Conservation (phyloP, 2,329 filamentous ascomycete genomes). For the Monosporascus sp. region DNA sequence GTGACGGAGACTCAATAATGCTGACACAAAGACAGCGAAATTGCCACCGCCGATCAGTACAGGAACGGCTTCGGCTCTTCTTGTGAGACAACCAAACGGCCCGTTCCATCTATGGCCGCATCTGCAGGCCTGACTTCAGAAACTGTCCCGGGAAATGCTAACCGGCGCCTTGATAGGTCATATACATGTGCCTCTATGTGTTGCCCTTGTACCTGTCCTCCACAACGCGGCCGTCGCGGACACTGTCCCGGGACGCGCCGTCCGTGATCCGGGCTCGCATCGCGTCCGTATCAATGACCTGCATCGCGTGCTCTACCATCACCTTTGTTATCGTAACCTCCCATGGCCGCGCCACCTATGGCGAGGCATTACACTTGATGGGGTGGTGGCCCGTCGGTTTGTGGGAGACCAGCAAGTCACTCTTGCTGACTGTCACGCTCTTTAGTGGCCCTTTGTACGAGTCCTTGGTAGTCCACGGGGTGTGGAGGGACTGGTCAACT, state of each 20-base stretch:
- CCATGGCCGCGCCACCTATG: slow-evolving; percentile 41
- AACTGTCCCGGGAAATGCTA: not conserved
- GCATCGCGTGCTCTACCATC: slow-evolving; percentile 58
- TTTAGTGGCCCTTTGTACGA: slow-evolving; percentile 86
- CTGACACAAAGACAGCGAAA: slow-evolving; percentile 25
- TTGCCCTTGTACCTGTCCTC: slow-evolving; percentile 82
- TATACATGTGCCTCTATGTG: slow-evolving; percentile 87
- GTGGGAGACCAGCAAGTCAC: slow-evolving; percentile 54
- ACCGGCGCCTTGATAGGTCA: slow-evolving; percentile 42
- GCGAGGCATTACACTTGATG: slow-evolving; percentile 61
- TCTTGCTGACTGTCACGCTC: slow-evolving; percentile 71
- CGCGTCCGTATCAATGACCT: slow-evolving; percentile 72
- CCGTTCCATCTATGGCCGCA: slow-evolving; percentile 10
- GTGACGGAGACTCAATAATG: not conserved
- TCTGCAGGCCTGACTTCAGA: not conserved
- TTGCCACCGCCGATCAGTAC: slow-evolving; percentile 35
- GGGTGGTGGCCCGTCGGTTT: slow-evolving; percentile 76
- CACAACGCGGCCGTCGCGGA: slow-evolving; percentile 72
- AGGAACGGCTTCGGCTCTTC: slow-evolving; percentile 28
- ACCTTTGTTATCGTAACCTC: slow-evolving; percentile 63
- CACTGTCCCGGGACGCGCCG: slow-evolving; percentile 78
- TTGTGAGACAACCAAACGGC: slow-evolving; percentile 24
- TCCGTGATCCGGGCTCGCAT: slow-evolving; percentile 85
- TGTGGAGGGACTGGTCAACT: slow-evolving; percentile 60
- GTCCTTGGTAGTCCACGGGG: slow-evolving; percentile 64